Evolutionary conservation across 2,329 filamentous ascomycete genomes (phyloP), one percentile per base, ranked within the genome.

Genomic region (Alternaria longipes): DNA sequence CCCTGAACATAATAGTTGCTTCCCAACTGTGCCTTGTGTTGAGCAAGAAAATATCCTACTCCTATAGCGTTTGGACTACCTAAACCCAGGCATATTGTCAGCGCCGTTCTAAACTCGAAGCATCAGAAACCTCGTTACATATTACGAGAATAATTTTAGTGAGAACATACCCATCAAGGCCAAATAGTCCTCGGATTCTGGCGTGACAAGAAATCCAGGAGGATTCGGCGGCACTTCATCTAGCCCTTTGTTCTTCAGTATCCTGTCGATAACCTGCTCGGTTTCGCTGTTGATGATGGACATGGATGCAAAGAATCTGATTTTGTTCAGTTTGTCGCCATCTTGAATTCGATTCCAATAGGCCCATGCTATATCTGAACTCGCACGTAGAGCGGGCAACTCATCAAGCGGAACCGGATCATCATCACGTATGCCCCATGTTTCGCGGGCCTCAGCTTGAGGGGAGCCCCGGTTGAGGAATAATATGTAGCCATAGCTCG

Each of bases 331-430:
- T 12, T 16, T 50, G 7, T 41, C n/a, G 5, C 1, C 24, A 26
- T 26, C 7, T 5, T 20, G 26, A 26, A 26, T 14, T 38, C 53
- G 44, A 3, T 40, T 60, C 57, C 57, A 60, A 14, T 56, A 40
- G 11, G 38, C 52, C 53, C 57, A 60, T 2, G 53, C 53, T 26
- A 60, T 26, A 16, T 60, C 53, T 1, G 57, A 56, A 18, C 52
- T 56, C 30, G 46, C 38, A 41, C 52, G 30, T 24, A 60, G 34
- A 14, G 45, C 45, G 2, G 57, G 57, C 8, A 60, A 8, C 22
- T 51, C 38, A 14, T 56, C 52, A 11, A n/a, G 42, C 14, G 26
- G 40, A 9, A 49, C 26, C n/a, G 41, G 12, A 4, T 45, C 22
- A 3, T 24, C 11, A 3, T 6, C 11, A 3, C 18, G 22, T 30